These are phyloP conservation scores for Thermochaetoides dissita DNA, from an alignment of 2,329 filamentous ascomycete species.

Conservation along the genomic window DNA sequence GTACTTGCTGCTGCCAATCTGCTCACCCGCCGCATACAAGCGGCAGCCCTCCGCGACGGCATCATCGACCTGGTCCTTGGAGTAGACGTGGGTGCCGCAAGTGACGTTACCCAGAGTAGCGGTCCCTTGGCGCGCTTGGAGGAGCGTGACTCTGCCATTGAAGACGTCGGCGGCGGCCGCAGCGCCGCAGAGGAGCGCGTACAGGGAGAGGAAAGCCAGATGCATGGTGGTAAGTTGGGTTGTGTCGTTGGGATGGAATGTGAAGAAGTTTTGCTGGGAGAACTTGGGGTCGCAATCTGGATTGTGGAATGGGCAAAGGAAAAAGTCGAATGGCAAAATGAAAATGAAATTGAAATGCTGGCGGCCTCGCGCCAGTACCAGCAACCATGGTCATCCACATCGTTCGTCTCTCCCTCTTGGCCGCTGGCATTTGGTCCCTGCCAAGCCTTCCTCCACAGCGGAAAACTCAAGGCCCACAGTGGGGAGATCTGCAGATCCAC, in stretches of 20 bases:
- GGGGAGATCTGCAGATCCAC: too few relatives aligned
- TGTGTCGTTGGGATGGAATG: slow-evolving; percentile 3
- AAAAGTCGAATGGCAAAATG: too few relatives aligned
- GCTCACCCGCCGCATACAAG: slow-evolving; percentile 5
- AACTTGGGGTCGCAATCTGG: background rate
- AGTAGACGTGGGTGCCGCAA: slow-evolving; percentile 8
- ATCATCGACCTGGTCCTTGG: slow-evolving; percentile 7
- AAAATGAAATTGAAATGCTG: too few relatives aligned
- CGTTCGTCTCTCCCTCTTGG: too few relatives aligned
- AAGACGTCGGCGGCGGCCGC: background rate
- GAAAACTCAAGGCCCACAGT: too few relatives aligned
- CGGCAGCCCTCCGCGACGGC: slow-evolving; percentile 12
- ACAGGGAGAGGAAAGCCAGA: slow-evolving; percentile 1
- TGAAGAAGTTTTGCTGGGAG: background rate
- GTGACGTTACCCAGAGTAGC: slow-evolving; percentile 3
- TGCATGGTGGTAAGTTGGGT: too few relatives aligned
- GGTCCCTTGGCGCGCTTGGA: slow-evolving; percentile 7
- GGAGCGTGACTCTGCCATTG: too few relatives aligned
- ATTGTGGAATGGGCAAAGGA: too few relatives aligned
- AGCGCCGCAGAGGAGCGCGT: slow-evolving; percentile 1
- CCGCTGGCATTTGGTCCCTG: too few relatives aligned
- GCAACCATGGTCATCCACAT: too few relatives aligned
- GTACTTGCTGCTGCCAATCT: slow-evolving; percentile 12
- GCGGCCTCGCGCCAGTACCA: too few relatives aligned
- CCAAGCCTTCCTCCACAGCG: too few relatives aligned